Evolutionary conservation across 208 protist genomes (phyloP), one percentile per base, ranked within the genome.

Genomic region (Trypanosoma grayi): DNA sequence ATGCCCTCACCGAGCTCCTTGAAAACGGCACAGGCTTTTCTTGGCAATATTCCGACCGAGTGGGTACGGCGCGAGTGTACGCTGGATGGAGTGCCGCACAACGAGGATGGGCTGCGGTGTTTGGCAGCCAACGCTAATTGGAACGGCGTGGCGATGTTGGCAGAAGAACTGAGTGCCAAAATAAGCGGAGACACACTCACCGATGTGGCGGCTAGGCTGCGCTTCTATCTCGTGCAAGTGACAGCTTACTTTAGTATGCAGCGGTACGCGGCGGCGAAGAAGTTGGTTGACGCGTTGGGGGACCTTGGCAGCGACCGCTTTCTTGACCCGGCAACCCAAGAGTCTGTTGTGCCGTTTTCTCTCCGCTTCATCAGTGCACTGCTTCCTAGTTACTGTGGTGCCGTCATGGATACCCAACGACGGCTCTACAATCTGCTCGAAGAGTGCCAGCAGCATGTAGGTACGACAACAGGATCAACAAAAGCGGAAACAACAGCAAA

Each of bases 331-430:
- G 51, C 36, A 31, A 90, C 77, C 24, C 39, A 53, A 1, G 76
- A 87, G 54, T 85, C 74, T 60, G 60, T 90, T 27, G 86, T 76
- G 16, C 89, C 89, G 13, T 95, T 95, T 72, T 95, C 89, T 0
- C 67, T 95, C 27, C 76, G 76, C 11, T 81, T 93, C 66, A 47
- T 92, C 18, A 58, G 70, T 0, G 85, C 85, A 14, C 52, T 90
- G 40, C 41, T 95, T 33, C 89, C 89, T 16, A 56, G 77, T 41
- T 86, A 92, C 44, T 59, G 75, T 7, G 79, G 79, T n/a, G 70
- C 66, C 36, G 39, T 70, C 2, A 82, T 73, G 56, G 83, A 85
- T 43, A 69, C 85, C 3, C 76, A 87, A 55, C 60, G 75, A 11
- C 71, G 70, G 20, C 60, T 92, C 31, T 81, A 85, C 36, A 54